A percentile compares a stretch with the other conserved stretches of the same genome.
Evolutionary conservation across 2,329 filamentous ascomycete genomes (phyloP).

Genomic region (Penicillium sp.): DNA sequence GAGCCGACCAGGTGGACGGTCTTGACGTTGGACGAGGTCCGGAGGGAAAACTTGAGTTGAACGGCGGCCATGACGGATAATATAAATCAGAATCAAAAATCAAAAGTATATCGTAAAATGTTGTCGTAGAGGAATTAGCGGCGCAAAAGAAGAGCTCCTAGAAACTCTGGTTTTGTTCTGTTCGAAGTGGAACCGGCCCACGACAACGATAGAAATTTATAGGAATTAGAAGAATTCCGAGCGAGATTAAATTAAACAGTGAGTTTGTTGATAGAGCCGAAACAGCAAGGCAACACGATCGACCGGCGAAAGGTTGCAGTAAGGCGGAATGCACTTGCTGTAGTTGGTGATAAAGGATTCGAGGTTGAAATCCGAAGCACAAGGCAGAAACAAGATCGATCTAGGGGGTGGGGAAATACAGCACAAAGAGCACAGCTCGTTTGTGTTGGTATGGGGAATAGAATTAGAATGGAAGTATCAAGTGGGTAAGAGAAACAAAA

Average conservation of each 20-base stretch:
- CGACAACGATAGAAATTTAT: conserved; percentile 32
- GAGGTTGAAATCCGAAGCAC: conserved; percentile 2
- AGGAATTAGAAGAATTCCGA: conserved; percentile 24
- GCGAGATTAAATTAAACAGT: conserved; percentile 34
- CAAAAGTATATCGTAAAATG: conserved; percentile 16
- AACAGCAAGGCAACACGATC: conserved; percentile 33
- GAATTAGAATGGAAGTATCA: conserved; percentile 43
- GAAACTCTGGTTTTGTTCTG: conserved; percentile 24
- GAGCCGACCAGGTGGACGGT: conserved; percentile 96
- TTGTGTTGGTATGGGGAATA: conserved; percentile 22
- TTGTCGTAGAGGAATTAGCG: conserved; percentile 29
- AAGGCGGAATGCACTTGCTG: conserved; percentile 8
- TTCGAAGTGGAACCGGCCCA: conserved; percentile 36
- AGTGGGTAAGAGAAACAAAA: conserved; percentile 26
- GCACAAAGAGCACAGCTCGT: conserved; percentile 23
- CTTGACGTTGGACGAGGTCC: conserved; percentile 95
- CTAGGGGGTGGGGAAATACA: background rate
- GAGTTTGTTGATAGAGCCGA: conserved; percentile 35
- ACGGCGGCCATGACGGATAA: conserved; percentile 72
- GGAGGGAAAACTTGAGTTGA: conserved; percentile 93
- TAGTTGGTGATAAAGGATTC: conserved; percentile 1
- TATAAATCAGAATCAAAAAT: conserved; percentile 17
- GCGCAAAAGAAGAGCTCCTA: conserved; percentile 25
- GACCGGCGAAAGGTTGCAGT: conserved; percentile 38
- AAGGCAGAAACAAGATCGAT: conserved; percentile 5